Evolutionary conservation across 495 filamentous ascomycete species (phyloP).

Genomic region (Xanthoparmelia taractica): DNA sequence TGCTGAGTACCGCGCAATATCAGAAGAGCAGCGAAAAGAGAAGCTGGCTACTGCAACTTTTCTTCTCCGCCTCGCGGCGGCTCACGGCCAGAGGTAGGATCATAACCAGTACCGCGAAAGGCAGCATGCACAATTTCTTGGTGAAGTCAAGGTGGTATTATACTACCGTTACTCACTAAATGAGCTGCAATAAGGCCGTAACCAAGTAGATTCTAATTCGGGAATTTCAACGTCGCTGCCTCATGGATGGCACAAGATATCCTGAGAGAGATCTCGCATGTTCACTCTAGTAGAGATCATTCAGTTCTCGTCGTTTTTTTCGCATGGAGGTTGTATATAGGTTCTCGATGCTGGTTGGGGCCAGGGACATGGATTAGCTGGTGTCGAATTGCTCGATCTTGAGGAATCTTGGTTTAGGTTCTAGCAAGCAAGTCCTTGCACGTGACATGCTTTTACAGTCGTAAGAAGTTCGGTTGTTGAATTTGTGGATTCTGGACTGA

Average conservation of each 20-base stretch:
- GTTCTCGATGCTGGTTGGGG: background rate
- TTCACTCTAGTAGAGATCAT: background rate
- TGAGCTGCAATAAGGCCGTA: background rate
- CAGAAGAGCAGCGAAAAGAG: constrained; percentile 2
- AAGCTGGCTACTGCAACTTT: background rate
- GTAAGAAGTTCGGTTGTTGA: no score
- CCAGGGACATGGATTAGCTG: background rate
- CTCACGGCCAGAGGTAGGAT: background rate
- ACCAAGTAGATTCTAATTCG: background rate
- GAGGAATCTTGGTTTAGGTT: no score
- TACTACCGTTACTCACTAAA: background rate
- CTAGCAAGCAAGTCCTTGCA: background rate
- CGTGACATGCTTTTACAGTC: no score
- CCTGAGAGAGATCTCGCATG: background rate
- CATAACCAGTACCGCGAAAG: constrained; percentile 3
- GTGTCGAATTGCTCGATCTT: background rate
- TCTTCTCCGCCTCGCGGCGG: background rate
- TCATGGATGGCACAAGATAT: background rate
- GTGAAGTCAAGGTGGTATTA: background rate
- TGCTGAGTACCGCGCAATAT: constrained; percentile 3
- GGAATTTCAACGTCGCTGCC: background rate
- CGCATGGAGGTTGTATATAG: background rate
- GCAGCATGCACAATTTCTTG: background rate
- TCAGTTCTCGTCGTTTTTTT: background rate
- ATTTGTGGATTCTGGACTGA: no score